phyloP scores from a whole-genome alignment of 192 early-diverging fungal species.

The Gaertneriomyces sp. region DNA sequence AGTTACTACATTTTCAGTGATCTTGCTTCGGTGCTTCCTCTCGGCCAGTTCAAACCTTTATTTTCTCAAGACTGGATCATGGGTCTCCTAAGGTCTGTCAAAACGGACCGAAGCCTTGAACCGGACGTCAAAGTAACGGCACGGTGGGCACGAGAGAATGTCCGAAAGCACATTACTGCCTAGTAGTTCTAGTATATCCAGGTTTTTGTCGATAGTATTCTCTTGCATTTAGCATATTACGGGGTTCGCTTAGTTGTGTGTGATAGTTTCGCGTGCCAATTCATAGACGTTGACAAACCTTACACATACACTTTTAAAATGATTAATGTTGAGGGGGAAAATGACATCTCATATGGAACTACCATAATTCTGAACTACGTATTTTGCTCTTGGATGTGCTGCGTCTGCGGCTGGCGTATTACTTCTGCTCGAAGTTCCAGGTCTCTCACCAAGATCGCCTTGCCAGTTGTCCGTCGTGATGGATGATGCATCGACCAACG shows the following conservation, averaged over 20 bases:
- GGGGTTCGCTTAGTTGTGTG: background rate
- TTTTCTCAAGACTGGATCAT: slow-evolving; percentile 75
- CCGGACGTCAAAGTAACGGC: slow-evolving; percentile 60
- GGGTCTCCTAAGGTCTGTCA: slow-evolving; percentile 72
- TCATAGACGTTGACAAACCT: no score
- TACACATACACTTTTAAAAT: no score
- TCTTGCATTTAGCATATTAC: background rate
- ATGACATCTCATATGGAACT: no score
- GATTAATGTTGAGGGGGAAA: no score
- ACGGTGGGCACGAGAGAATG: slow-evolving; percentile 49
- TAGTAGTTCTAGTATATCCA: slow-evolving; percentile 2
- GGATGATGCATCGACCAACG: background rate
- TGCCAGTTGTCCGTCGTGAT: background rate
- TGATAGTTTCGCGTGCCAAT: background rate
- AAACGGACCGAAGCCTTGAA: slow-evolving; percentile 50
- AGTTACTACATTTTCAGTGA: slow-evolving; percentile 54
- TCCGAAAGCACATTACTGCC: slow-evolving; percentile 34
- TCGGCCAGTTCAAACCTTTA: slow-evolving; percentile 63
- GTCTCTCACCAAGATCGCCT: no score
- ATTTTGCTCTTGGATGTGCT: no score
- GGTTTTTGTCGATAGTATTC: background rate
- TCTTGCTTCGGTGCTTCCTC: slow-evolving; percentile 83
- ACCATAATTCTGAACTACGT: no score
- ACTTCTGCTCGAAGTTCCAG: no score
- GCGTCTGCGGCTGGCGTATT: no score